phyloP scores from a whole-genome alignment of 164 flowering plant genomes.

The Magnolia kwangsiensis region DNA sequence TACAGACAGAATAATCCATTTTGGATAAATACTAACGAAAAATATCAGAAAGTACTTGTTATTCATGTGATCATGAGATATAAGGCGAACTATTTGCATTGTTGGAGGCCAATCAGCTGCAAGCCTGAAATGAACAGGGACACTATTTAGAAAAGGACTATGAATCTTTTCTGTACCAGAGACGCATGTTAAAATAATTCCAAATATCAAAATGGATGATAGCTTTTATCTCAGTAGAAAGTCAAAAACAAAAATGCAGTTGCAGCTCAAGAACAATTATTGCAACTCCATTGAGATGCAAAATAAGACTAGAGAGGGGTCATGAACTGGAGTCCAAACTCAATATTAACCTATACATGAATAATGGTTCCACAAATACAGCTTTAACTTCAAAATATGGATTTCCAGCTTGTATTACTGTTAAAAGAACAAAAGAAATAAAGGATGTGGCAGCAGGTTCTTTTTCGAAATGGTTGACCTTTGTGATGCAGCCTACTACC shows the following conservation, averaged over 20 bases:
- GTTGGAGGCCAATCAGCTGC: constrained; percentile 93
- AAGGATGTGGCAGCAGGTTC: too few species aligned
- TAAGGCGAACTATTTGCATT: constrained; percentile 92
- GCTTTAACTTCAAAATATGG: too few species aligned
- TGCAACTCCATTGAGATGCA: neutral
- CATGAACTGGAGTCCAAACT: too few species aligned
- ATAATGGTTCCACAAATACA: too few species aligned
- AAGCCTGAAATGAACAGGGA: constrained; percentile 46
- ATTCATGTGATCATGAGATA: constrained; percentile 43
- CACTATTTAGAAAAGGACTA: neutral
- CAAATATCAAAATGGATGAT: neutral
- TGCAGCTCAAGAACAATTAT: neutral
- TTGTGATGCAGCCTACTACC: too few species aligned
- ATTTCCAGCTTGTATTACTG: too few species aligned
- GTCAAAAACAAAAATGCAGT: neutral
- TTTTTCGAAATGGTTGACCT: too few species aligned
- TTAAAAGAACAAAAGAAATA: too few species aligned
- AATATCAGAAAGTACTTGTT: constrained; percentile 24
- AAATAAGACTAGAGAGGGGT: too few species aligned
- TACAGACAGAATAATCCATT: neutral
- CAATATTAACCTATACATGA: too few species aligned
- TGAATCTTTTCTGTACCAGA: neutral
- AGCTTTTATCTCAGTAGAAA: neutral
- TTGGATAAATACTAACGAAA: neutral
- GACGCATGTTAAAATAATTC: neutral